Evolutionary conservation across 2,329 filamentous ascomycete genomes (phyloP).

Genomic region (Botrytis sinoallii): DNA sequence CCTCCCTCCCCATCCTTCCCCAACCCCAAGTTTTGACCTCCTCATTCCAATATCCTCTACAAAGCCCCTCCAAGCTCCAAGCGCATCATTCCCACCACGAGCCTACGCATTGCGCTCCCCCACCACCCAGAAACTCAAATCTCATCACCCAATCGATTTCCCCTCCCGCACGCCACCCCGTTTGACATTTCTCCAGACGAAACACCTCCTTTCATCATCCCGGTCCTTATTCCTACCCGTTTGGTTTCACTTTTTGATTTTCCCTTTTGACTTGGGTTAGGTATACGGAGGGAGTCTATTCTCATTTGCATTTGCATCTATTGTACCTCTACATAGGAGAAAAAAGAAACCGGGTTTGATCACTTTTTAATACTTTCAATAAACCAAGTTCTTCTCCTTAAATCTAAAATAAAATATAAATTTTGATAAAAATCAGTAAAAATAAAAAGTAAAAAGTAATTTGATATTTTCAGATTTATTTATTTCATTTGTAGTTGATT

Average conservation of each 20-base stretch:
- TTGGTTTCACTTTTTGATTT: neutral
- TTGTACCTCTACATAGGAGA: neutral
- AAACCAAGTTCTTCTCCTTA: too few relatives aligned
- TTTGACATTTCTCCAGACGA: conserved; percentile 4
- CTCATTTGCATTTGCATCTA: neutral
- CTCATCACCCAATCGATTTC: neutral
- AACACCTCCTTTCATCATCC: neutral
- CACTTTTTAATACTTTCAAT: too few relatives aligned
- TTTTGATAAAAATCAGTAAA: too few relatives aligned
- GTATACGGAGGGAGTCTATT: too few relatives aligned
- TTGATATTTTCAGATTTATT: too few relatives aligned
- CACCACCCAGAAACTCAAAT: neutral
- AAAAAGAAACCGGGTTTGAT: too few relatives aligned
- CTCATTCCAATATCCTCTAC: too few relatives aligned
- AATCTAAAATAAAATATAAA: too few relatives aligned
- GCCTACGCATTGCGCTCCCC: neutral
- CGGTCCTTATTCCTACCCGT: neutral
- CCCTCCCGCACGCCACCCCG: neutral
- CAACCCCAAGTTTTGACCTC: conserved; percentile 1
- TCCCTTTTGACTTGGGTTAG: neutral
- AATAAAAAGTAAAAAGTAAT: too few relatives aligned
- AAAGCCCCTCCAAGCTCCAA: neutral
- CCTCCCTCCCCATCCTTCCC: neutral
- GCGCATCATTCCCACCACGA: neutral
- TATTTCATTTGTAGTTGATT: too few relatives aligned